phyloP scores from a whole-genome alignment of 768 basidiomycete genomes.

The Nevesoporus exiguus region DNA sequence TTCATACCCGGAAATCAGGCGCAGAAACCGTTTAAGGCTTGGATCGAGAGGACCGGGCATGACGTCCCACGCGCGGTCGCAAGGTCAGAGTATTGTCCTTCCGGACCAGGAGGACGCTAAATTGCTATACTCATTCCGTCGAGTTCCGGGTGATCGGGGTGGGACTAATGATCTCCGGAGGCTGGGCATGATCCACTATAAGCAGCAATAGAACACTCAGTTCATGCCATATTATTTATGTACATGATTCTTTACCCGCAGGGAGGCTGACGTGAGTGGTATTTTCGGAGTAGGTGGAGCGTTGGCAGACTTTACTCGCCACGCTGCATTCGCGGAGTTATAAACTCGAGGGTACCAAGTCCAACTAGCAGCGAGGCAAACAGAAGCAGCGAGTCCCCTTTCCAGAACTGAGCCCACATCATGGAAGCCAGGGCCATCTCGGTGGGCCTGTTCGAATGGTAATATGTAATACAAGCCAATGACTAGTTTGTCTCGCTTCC shows the following conservation, averaged over 20 bases:
- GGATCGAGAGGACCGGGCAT: constrained; percentile 3
- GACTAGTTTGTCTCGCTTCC: constrained; percentile 9
- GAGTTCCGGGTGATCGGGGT: constrained; percentile 13
- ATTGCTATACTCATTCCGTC: constrained; percentile 5
- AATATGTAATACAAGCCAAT: constrained; percentile 30
- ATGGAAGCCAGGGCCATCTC: constrained; percentile 8
- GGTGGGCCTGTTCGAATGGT: constrained; percentile 12
- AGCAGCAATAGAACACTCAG: background rate
- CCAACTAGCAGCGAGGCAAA: background rate
- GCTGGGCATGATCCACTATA: background rate
- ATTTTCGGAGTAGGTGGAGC: constrained; percentile 3
- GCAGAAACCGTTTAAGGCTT: constrained; percentile 1
- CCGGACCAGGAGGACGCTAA: background rate
- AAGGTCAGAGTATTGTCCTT: background rate
- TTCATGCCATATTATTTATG: constrained; percentile 17
- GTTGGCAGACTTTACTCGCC: constrained; percentile 7
- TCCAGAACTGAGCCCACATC: constrained; percentile 3
- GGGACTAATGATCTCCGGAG: constrained; percentile 7
- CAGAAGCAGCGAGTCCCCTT: background rate
- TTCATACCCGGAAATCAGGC: constrained; percentile 27
- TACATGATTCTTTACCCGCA: constrained; percentile 8
- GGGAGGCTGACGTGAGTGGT: background rate
- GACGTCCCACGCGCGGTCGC: constrained; percentile 4
- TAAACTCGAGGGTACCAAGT: constrained; percentile 9
- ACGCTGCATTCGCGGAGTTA: constrained; percentile 34